These are phyloP conservation scores for Xylariales sp. DNA, from an alignment of 2,329 filamentous ascomycete genomes.

Conservation along the genomic window DNA sequence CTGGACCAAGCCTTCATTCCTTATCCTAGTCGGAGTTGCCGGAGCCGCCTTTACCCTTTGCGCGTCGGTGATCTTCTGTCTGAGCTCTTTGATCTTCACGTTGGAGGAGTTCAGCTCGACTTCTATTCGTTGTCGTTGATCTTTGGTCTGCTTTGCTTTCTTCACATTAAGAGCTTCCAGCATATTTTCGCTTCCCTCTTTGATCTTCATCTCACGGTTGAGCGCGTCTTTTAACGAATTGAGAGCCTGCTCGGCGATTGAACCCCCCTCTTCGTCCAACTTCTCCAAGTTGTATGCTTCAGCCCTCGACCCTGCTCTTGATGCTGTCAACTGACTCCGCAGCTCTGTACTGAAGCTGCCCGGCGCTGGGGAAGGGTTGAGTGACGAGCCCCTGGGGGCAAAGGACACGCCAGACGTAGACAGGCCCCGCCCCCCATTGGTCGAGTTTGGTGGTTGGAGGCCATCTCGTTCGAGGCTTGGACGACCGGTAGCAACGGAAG, in stretches of 20 bases:
- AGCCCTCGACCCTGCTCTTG: constrained; percentile 57
- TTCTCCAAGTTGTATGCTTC: constrained; percentile 50
- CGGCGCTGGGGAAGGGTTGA: constrained; percentile 65
- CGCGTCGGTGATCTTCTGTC: constrained; percentile 55
- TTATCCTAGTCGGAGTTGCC: constrained; percentile 47
- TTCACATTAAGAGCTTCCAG: constrained; percentile 91
- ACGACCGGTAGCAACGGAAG: constrained; percentile 30
- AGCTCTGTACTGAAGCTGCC: constrained; percentile 90
- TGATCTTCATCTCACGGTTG: constrained; percentile 96
- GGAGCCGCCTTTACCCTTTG: constrained; percentile 45
- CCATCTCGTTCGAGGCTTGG: constrained; percentile 54
- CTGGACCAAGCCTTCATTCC: constrained; percentile 43
- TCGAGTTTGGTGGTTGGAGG: constrained; percentile 41
- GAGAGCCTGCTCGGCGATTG: constrained; percentile 65
- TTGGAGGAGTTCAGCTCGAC: constrained; percentile 89
- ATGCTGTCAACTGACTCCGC: constrained; percentile 64
- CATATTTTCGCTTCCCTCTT: constrained; percentile 95
- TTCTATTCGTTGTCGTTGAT: constrained; percentile 74
- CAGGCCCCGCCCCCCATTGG: constrained; percentile 44
- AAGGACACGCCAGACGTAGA: constrained; percentile 56
- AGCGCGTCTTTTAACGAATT: constrained; percentile 75
- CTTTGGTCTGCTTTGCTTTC: constrained; percentile 91
- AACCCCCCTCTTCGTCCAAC: constrained; percentile 57
- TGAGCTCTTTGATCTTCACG: constrained; percentile 58
- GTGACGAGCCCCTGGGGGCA: constrained; percentile 62